A percentile compares a stretch with the other conserved stretches of the same genome.
Conservation (phyloP, 345 rosid genomes). For the Euphorbia lathyris region DNA sequence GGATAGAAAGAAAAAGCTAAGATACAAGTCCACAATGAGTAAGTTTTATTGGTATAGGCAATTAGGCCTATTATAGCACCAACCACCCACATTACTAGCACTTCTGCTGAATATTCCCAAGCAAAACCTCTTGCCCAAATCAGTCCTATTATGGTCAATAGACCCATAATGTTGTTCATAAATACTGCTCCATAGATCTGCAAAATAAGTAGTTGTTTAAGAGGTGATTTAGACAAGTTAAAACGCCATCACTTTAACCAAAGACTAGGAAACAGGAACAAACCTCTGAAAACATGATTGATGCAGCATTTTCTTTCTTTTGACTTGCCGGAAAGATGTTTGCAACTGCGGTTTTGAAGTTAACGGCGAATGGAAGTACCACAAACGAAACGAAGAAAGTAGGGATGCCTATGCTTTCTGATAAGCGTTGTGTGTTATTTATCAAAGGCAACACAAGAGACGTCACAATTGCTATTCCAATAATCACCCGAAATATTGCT, state of each 20-base stretch:
- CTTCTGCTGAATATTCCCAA: slow-evolving; percentile 43
- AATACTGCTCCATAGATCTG: slow-evolving; percentile 41
- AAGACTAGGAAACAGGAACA: too few relatives aligned
- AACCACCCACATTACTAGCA: slow-evolving; percentile 24
- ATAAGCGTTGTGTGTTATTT: slow-evolving; percentile 30
- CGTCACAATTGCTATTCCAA: slow-evolving; percentile 26
- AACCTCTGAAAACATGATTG: slow-evolving; percentile 41
- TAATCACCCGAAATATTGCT: slow-evolving; percentile 14
- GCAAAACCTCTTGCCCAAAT: slow-evolving; percentile 26
- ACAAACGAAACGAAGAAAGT: slow-evolving; percentile 42
- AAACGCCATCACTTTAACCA: too few relatives aligned
- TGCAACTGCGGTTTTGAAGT: slow-evolving; percentile 28
- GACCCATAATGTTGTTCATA: slow-evolving; percentile 29
- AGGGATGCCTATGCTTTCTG: slow-evolving; percentile 26
- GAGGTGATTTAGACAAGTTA: too few relatives aligned
- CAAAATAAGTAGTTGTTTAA: too few relatives aligned
- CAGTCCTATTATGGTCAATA: slow-evolving; percentile 25
- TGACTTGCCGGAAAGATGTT: slow-evolving; percentile 23
- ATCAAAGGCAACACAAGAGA: slow-evolving; percentile 32
- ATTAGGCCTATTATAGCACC: slow-evolving; percentile 20
- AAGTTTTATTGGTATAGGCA: slow-evolving; percentile 23
- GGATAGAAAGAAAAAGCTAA: slow-evolving; percentile 36
- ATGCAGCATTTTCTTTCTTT: slow-evolving; percentile 35
- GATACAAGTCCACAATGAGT: slow-evolving; percentile 32
- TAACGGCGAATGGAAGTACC: slow-evolving; percentile 36